Conservation (phyloP, 768 basidiomycete species). For the Mycena belliarum region DNA sequence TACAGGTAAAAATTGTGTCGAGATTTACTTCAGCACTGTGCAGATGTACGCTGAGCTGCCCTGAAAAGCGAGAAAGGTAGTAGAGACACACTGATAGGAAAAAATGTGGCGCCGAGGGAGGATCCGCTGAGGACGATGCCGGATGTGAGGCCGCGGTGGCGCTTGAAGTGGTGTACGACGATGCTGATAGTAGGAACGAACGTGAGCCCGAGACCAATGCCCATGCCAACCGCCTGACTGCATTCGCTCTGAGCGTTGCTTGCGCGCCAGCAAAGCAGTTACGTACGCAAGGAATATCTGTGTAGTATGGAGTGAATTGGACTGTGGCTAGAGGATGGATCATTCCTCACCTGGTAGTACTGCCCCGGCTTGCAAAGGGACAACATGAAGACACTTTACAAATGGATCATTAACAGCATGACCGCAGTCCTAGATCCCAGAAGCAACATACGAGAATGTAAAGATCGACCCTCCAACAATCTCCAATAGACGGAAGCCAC, state of each 20-base stretch:
- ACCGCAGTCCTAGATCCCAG: no score
- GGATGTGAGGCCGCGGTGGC: background rate
- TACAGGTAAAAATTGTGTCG: background rate
- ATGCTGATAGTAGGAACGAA: background rate
- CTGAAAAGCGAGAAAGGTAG: no score
- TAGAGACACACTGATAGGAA: conserved; percentile 3
- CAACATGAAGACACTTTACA: background rate
- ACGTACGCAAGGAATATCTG: background rate
- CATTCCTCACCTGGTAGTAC: background rate
- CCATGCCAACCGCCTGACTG: conserved; percentile 13
- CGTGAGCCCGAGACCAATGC: conserved; percentile 1
- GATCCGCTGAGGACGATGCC: conserved; percentile 2
- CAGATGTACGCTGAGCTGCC: background rate
- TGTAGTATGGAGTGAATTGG: no score
- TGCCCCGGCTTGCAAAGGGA: background rate
- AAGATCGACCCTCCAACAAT: background rate
- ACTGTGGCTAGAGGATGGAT: no score
- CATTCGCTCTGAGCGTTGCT: background rate
- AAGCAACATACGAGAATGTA: background rate
- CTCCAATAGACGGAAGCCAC: background rate
- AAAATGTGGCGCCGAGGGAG: background rate
- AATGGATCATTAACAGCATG: no score
- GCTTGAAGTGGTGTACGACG: conserved; percentile 3
- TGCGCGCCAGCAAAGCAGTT: no score
- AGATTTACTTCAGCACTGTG: background rate